Evolutionary conservation across 2,329 filamentous ascomycete species (phyloP).

Genomic region (Trichoderma aggressivum): DNA sequence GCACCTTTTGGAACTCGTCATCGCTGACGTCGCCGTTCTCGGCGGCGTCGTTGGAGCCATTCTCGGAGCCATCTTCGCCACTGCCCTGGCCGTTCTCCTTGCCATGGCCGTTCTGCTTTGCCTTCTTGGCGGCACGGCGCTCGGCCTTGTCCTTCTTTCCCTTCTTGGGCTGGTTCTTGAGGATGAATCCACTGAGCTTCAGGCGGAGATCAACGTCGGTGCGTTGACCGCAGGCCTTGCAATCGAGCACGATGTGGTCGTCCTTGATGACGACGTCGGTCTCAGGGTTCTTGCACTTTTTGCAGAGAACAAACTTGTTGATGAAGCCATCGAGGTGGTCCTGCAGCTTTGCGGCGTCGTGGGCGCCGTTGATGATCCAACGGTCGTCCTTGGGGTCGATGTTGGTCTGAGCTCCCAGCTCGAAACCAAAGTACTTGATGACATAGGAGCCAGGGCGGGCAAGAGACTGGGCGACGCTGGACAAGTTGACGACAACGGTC

Average conservation of each 20-base stretch:
- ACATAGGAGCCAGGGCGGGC: slow-evolving; percentile 90
- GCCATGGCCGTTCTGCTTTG: slow-evolving; percentile 68
- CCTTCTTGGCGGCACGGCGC: slow-evolving; percentile 85
- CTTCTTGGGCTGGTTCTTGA: slow-evolving; percentile 91
- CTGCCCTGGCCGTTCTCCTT: slow-evolving; percentile 59
- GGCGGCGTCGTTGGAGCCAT: slow-evolving; percentile 48
- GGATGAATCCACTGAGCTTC: slow-evolving; percentile 95
- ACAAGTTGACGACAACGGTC: slow-evolving; percentile 93
- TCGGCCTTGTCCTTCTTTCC: slow-evolving; percentile 97
- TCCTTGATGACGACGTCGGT: slow-evolving; percentile 96
- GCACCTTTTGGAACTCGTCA: slow-evolving; percentile 86
- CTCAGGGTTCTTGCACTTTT: slow-evolving; percentile 99
- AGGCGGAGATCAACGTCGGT: slow-evolving; percentile 87
- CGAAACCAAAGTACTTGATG: slow-evolving; percentile 99
- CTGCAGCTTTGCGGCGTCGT: slow-evolving; percentile 92
- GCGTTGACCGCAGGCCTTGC: slow-evolving; percentile 96
- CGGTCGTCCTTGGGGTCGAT: slow-evolving; percentile 95
- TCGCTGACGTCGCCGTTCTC: slow-evolving; percentile 72
- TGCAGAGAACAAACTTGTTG: slow-evolving; percentile 97
- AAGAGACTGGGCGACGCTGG: slow-evolving; percentile 86
- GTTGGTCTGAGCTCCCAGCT: slow-evolving; percentile 97
- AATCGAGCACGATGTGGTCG: slow-evolving; percentile 86
- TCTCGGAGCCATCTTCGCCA: slow-evolving; percentile 50
- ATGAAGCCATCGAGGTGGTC: slow-evolving; percentile 99
- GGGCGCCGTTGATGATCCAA: slow-evolving; percentile 99